phyloP scores from a whole-genome alignment of 306 rosid genomes.

The Abrus precatorius region DNA sequence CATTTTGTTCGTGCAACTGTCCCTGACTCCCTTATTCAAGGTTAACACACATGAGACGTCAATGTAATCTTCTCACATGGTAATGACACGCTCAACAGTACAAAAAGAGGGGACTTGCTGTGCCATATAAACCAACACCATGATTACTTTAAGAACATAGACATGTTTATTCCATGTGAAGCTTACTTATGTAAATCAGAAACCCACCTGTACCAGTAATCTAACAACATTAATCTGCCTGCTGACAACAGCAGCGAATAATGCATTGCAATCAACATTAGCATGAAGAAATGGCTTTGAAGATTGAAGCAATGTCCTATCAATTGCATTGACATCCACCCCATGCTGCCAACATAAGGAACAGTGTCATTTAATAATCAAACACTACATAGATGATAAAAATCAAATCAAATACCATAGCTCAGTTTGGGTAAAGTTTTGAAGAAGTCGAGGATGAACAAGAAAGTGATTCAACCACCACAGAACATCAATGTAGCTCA shows the following conservation, averaged over 20 bases:
- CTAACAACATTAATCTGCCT: constrained; percentile 67
- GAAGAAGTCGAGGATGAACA: no score
- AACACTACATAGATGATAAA: neutral
- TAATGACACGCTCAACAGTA: constrained; percentile 17
- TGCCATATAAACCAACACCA: constrained; percentile 17
- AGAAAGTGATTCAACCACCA: no score
- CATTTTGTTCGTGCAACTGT: neutral
- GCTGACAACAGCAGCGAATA: constrained; percentile 68
- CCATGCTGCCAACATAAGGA: constrained; percentile 59
- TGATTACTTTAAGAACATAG: constrained; percentile 19
- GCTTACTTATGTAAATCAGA: constrained; percentile 42
- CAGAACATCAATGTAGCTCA: no score
- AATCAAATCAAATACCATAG: no score
- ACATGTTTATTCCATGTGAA: constrained; percentile 39
- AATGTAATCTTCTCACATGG: constrained; percentile 22
- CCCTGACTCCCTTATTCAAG: neutral
- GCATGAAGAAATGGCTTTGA: constrained; percentile 68
- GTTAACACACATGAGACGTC: neutral
- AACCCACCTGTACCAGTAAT: constrained; percentile 64
- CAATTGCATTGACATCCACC: constrained; percentile 61
- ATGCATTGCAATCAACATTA: constrained; percentile 69
- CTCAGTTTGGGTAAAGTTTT: no score
- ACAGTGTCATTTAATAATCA: constrained; percentile 29
- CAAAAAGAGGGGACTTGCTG: neutral
- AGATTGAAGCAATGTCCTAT: constrained; percentile 68